phyloP scores from a whole-genome alignment of 2,329 filamentous ascomycete species.

The Cordyceps fumosorosea region DNA sequence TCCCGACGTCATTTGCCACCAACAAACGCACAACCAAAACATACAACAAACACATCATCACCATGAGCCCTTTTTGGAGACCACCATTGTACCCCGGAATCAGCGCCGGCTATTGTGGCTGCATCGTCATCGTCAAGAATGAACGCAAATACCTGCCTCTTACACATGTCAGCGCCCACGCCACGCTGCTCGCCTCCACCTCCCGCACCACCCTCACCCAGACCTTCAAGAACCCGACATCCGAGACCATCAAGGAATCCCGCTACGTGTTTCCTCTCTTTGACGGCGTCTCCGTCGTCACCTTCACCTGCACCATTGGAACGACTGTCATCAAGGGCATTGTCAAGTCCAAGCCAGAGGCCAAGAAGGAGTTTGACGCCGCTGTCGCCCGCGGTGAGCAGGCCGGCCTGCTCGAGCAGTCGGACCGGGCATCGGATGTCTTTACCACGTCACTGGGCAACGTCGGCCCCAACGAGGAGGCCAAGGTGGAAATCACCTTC shows the following conservation, averaged over 20 bases:
- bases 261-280: constrained; percentile 66
- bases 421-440: constrained; percentile 53
- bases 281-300: constrained; percentile 63
- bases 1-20: background rate
- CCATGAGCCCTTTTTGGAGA: background rate
- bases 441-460: constrained; percentile 65
- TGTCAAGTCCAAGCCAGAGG: constrained; percentile 59
- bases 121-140: constrained; percentile 24
- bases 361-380: constrained; percentile 50
- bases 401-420: constrained; percentile 60
- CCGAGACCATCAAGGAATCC: constrained; percentile 34
- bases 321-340: constrained; percentile 54
- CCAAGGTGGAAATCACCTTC: constrained; percentile 58
- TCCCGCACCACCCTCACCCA: constrained; percentile 44
- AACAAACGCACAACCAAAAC: background rate
- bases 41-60: background rate
- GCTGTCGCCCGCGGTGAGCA: constrained; percentile 53
- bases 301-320: constrained; percentile 59
- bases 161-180: constrained; percentile 49
- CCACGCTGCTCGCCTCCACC: constrained; percentile 52
- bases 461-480: constrained; percentile 49
- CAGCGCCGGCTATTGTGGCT: constrained; percentile 25
- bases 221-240: constrained; percentile 52
- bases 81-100: background rate
- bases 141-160: constrained; percentile 47